These are phyloP conservation scores for Skeletonema tropicum DNA, from an alignment of 108 stramenopile genomes.

Conservation along the genomic window DNA sequence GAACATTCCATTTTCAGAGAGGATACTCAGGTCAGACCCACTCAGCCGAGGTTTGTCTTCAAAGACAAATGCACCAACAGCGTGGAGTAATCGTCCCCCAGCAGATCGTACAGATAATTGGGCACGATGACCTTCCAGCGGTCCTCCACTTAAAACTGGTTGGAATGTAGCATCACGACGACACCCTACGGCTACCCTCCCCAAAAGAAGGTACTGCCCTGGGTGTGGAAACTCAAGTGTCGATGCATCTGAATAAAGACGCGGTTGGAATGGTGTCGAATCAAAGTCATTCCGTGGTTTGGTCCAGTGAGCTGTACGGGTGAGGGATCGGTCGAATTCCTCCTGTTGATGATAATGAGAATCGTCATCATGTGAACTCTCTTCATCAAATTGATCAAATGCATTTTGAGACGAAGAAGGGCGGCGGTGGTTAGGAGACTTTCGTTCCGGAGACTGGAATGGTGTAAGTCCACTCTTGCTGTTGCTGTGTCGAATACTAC, in stretches of 20 bases:
- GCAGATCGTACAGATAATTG: slow-evolving; percentile 44
- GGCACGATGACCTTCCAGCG: slow-evolving; percentile 44
- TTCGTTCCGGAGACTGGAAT: neutral
- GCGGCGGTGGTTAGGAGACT: neutral
- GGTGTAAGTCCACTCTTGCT: neutral
- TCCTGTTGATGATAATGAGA: slow-evolving; percentile 28
- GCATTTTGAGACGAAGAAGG: neutral
- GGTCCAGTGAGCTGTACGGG: slow-evolving; percentile 37
- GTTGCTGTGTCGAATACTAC: neutral
- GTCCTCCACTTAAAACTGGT: slow-evolving; percentile 45
- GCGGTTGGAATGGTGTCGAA: slow-evolving; percentile 40
- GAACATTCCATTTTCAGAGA: slow-evolving; percentile 50
- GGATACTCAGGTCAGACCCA: slow-evolving; percentile 43
- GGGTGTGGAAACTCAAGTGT: slow-evolving; percentile 43
- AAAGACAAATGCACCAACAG: slow-evolving; percentile 44
- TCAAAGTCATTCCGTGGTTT: slow-evolving; percentile 48
- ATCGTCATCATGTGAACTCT: slow-evolving; percentile 14
- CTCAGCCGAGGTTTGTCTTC: slow-evolving; percentile 45
- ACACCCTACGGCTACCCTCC: slow-evolving; percentile 50
- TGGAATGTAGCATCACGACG: slow-evolving; percentile 45
- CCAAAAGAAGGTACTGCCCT: slow-evolving; percentile 42
- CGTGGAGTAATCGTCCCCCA: slow-evolving; percentile 41
- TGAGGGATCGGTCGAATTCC: slow-evolving; percentile 45
- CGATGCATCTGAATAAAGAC: slow-evolving; percentile 41
- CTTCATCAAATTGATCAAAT: slow-evolving; percentile 9